phyloP scores from a whole-genome alignment of 495 filamentous ascomycete species.

The Cercophora scortea region DNA sequence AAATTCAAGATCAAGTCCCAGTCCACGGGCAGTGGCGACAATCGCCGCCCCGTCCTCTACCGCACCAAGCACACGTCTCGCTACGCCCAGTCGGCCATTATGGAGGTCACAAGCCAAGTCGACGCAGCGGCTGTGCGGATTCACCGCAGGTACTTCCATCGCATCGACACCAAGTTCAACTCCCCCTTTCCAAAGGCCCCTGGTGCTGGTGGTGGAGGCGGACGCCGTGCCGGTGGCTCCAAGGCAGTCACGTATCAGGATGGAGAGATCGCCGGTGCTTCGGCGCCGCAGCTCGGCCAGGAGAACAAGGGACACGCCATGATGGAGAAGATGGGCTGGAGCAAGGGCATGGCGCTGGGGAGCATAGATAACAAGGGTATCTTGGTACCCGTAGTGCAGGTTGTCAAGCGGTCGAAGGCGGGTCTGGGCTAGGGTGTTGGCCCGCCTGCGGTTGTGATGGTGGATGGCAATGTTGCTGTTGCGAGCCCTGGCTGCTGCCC shows the following conservation, averaged over 20 bases:
- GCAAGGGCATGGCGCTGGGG: constrained; percentile 78
- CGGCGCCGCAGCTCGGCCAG: constrained; percentile 72
- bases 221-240: background rate
- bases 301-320: constrained; percentile 82
- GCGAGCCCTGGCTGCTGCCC: background rate
- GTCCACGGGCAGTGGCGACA: constrained; percentile 65
- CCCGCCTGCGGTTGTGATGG: no score
- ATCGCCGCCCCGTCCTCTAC: constrained; percentile 68
- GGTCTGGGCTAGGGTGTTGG: constrained; percentile 62
- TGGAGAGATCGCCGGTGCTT: constrained; percentile 82
- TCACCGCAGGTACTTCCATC: constrained; percentile 40
- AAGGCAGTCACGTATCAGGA: constrained; percentile 58
- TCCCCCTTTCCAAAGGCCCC: background rate
- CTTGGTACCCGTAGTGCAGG: constrained; percentile 73
- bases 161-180: constrained; percentile 32
- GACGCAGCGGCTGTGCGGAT: constrained; percentile 31
- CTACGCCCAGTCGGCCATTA: constrained; percentile 40
- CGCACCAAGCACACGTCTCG: constrained; percentile 57
- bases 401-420: constrained; percentile 77
- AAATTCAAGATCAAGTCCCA: constrained; percentile 72
- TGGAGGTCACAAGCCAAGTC: constrained; percentile 25
- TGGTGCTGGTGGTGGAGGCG: no score
- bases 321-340: constrained; percentile 98
- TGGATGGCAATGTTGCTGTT: background rate
- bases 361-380: constrained; percentile 80